Conservation (phyloP, 75 land plant genomes). For the Pseudotsuga menziesii region DNA sequence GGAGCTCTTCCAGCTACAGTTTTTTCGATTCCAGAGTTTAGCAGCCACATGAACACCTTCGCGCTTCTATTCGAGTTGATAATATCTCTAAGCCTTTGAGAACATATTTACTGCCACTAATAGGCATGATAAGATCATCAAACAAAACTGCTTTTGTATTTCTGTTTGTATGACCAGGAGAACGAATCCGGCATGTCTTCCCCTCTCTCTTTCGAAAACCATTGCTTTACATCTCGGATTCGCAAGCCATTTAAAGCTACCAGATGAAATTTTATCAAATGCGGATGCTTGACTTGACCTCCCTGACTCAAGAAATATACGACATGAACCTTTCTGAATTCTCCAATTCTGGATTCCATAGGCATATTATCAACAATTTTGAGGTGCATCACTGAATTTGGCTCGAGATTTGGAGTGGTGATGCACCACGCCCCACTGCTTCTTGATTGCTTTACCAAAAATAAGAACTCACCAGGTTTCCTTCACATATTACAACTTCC, state of each 20-base stretch:
- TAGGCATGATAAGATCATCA: slow-evolving; percentile 67
- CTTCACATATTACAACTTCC: too few relatives aligned
- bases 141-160: slow-evolving; percentile 49
- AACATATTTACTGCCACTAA: slow-evolving; percentile 56
- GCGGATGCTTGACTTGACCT: slow-evolving; percentile 64
- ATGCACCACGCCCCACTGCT: too few relatives aligned
- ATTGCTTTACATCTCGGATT: slow-evolving; percentile 65
- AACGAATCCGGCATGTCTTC: slow-evolving; percentile 57
- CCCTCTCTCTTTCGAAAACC: slow-evolving; percentile 54
- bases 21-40: not conserved
- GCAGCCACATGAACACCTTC: not conserved
- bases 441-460: not conserved
- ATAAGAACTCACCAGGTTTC: not conserved
- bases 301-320: slow-evolving; percentile 59
- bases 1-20: not conserved
- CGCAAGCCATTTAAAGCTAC: slow-evolving; percentile 31
- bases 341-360: slow-evolving; percentile 1
- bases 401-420: too few relatives aligned
- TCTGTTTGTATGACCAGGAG: slow-evolving; percentile 81
- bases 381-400: too few relatives aligned
- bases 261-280: slow-evolving; percentile 48
- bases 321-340: slow-evolving; percentile 42
- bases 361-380: too few relatives aligned
- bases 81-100: slow-evolving; percentile 56
- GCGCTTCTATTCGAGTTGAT: not conserved